Conservation (phyloP, 352 stramenopile genomes). For the Globisporangium viniferum region DNA sequence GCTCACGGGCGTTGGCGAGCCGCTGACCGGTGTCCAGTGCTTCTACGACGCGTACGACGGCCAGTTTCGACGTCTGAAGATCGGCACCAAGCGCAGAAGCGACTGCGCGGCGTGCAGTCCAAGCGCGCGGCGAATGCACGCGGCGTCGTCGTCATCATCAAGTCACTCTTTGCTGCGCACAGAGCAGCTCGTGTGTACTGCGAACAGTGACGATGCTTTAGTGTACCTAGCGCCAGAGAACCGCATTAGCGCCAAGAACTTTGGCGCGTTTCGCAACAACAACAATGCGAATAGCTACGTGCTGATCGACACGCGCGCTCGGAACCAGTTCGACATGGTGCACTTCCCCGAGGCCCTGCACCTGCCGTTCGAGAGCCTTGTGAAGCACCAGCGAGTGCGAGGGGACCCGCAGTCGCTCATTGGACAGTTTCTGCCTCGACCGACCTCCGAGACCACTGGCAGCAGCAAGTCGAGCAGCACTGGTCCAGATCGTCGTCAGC, state of each 20-base stretch:
- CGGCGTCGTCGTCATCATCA: not conserved
- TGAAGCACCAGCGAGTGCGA: conserved; percentile 19
- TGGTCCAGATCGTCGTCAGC: not conserved
- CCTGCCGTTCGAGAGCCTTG: conserved; percentile 43
- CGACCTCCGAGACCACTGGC: not conserved
- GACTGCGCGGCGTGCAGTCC: conserved; percentile 39
- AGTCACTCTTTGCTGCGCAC: not conserved
- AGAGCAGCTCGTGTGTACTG: not conserved
- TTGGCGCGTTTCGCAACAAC: conserved; percentile 27
- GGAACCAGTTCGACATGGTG: conserved; percentile 72
- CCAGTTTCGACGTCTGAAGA: conserved; percentile 64
- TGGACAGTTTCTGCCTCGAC: not conserved
- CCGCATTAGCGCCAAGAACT: conserved; percentile 34
- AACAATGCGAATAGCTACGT: conserved; percentile 25
- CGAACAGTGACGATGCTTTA: not conserved
- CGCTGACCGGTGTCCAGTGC: conserved; percentile 60
- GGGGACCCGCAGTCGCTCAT: conserved; percentile 3
- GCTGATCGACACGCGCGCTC: conserved; percentile 58
- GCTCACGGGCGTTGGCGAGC: conserved; percentile 58
- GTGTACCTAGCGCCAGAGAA: conserved; percentile 13
- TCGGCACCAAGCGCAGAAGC: conserved; percentile 26
- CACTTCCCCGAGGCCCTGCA: conserved; percentile 71
- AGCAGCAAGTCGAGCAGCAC: not conserved
- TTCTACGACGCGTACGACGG: conserved; percentile 81
- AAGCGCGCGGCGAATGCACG: not conserved